Evolutionary conservation across 441 rosid genomes (phyloP), one percentile per base, ranked within the genome.

Genomic region (Hypseocharis bilobata): DNA sequence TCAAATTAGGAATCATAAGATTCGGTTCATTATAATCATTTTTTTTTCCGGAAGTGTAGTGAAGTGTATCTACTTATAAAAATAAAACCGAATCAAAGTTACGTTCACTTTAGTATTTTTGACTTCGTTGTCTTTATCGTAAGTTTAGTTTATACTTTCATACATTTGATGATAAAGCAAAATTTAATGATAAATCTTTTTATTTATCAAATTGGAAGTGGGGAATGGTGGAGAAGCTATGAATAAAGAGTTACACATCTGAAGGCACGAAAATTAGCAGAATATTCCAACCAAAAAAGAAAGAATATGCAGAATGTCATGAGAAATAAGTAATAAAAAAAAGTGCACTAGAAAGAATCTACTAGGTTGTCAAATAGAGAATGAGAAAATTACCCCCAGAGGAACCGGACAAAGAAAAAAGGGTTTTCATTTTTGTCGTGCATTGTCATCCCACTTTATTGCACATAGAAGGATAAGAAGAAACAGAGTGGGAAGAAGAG

Each of bases 201-300:
- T n/a, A n/a, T 28, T 11, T 56, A 56, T 56, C 60, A 56, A 56
- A 26, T 56, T 56, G 34, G 20, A 56, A 27, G 25, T 54, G 36
- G 14, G 27, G 19, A 26, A 56, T 27, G n/a, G n/a, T n/a, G n/a
- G n/a, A n/a, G n/a, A 27, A 14, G 17, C 20, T 56, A 26, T 56
- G 34, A 14, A 2, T 56, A n/a, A 19, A 7, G n/a, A 27, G 34
- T 28, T 27, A 13, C 36, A 26, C 10, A 28, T 6, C 19, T 1
- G 32, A 3, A 26, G 20, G 60, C 32, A 56, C 34, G n/a, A n/a
- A n/a, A n/a, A n/a, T n/a, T n/a, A n/a, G n/a, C n/a, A n/a, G n/a
- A n/a, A n/a, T n/a, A n/a, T n/a, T n/a, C n/a, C n/a, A n/a, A n/a
- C 14, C 36, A n/a, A 28, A 56, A 2, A 8, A 27, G 60, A 11